A percentile compares a stretch with the other conserved stretches of the same genome.
Evolutionary conservation across 441 rosid genomes (phyloP).

Genomic region (Gossypium lobatum): DNA sequence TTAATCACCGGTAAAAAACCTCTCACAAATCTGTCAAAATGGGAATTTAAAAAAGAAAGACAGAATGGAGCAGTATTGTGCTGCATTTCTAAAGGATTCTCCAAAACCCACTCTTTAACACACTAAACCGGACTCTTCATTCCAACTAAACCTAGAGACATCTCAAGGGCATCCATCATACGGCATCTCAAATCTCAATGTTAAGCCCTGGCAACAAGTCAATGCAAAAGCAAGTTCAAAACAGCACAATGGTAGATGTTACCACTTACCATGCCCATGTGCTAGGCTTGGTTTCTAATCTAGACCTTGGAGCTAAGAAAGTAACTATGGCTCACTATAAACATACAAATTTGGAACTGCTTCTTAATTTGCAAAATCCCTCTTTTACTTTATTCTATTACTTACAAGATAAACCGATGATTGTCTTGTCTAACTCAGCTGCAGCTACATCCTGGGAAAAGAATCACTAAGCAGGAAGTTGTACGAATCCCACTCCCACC

Average conservation of each 20-base stretch:
- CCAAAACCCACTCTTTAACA: background rate
- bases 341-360: background rate
- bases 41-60: background rate
- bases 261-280: background rate
- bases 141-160: background rate
- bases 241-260: background rate
- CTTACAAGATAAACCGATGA: background rate
- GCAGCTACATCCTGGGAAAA: slow-evolving; percentile 8
- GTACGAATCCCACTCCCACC: slow-evolving; percentile 23
- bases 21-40: background rate
- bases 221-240: background rate
- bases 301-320: background rate
- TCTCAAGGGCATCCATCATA: background rate
- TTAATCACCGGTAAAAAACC: background rate
- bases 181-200: background rate
- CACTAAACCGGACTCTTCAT: background rate
- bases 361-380: slow-evolving; percentile 4
- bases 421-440: background rate
- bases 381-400: background rate
- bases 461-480: slow-evolving; percentile 17
- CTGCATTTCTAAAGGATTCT: background rate
- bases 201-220: background rate
- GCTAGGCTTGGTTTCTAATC: slow-evolving; percentile 4
- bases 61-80: background rate
- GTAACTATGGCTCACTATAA: background rate